Evolutionary conservation across 345 rosid species (phyloP), one percentile per base, ranked within the genome.

Genomic region (Eucalyptus globulus): DNA sequence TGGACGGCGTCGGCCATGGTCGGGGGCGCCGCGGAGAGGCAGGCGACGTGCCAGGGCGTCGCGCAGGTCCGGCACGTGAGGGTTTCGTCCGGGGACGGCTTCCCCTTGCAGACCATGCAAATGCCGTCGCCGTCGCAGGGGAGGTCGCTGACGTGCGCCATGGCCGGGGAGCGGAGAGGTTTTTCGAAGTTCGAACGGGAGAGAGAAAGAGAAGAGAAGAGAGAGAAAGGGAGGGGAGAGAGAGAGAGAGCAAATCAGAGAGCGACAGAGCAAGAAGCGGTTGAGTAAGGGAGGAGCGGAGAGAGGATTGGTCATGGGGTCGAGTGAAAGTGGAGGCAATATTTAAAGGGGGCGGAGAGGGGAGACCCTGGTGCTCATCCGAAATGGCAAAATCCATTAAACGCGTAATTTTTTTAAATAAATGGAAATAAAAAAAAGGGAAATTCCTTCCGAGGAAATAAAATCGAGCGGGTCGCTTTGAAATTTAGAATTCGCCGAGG

Each of bases 31-130:
- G 91, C 40, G 14, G 93, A 80, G 16, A 97, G 93, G 89, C 98
- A 96, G 2, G 93, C 4, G 87, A 92, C 92, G 93, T 96, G 99
- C 98, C 99, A 96, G 3, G 97, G 97, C 44, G 99, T 93, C 11
- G 50, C 93, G 87, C 97, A 97, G 29, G 94, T 92, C 89, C 80
- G 58, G 88, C 99, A 96, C 31, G 88, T 53, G 45, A 96, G 93
- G 14, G 91, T 91, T 88, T 96, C 97, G 56, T 94, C 96, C 3
- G 90, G 3, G 4, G 88, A 76, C 43, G 95, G 95, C 17, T 44
- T 91, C 5, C 51, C 80, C 87, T 94, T 92, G 93, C 98, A 96
- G 37, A 88, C 89, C 97, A 96, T 97, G 95, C 98, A 96, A 1
- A 89, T 88, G 56, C 94, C 98, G 29, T 96, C 96, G 34, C 91